Conservation (phyloP, 148 eudicot genomes). For the Linanthus parryae region DNA sequence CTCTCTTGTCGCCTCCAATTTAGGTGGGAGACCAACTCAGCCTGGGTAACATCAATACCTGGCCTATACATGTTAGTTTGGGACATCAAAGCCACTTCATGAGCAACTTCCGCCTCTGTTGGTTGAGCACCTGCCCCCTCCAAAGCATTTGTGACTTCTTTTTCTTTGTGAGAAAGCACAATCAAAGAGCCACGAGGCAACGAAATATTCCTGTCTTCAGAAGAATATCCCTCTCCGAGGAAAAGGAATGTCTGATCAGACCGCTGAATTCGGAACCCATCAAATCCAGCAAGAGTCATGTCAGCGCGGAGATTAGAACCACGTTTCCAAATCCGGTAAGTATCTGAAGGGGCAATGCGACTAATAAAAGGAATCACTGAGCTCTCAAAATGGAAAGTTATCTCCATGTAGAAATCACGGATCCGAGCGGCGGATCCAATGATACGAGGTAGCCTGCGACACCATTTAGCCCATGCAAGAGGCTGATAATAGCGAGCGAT, state of each 20-base stretch:
- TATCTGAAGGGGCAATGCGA: conserved; percentile 88
- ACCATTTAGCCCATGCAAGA: conserved; percentile 98
- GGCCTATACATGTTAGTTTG: conserved; percentile 96
- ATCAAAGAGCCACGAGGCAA: conserved; percentile 78
- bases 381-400: conserved; percentile 91
- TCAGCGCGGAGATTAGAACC: conserved; percentile 92
- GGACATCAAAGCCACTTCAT: conserved; percentile 80
- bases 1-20: conserved; percentile 95
- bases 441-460: conserved; percentile 87
- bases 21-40: conserved; percentile 73
- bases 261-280: conserved; percentile 87
- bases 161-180: conserved; percentile 77
- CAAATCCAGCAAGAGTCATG: conserved; percentile 95
- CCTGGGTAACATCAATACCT: conserved; percentile 92
- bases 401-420: conserved; percentile 94
- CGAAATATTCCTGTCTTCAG: conserved; percentile 50
- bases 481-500: conserved; percentile 82
- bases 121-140: conserved; percentile 92
- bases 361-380: conserved; percentile 89
- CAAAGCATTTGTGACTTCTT: conserved; percentile 76
- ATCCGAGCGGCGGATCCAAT: conserved; percentile 68
- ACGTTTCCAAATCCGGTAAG: conserved; percentile 91
- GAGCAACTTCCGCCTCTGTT: conserved; percentile 82
- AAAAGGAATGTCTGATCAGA: conserved; percentile 89
- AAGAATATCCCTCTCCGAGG: conserved; percentile 83